Evolutionary conservation across 2,329 filamentous ascomycete species (phyloP), one percentile per base, ranked within the genome.

Genomic region (Biscogniauxia sp.): DNA sequence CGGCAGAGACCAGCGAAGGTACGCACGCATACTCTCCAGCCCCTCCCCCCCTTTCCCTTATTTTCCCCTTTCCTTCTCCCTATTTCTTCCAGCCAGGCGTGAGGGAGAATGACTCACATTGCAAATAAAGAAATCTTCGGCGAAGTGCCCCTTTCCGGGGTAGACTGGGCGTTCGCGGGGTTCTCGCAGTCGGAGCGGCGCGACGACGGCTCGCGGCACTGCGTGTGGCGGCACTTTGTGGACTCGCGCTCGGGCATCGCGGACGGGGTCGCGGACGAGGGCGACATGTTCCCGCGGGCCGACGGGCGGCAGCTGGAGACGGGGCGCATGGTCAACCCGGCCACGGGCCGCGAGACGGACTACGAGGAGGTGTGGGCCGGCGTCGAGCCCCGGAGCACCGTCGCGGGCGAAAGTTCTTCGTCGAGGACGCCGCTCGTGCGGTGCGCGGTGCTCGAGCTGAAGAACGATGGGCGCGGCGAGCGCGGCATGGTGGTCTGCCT

Each of bases 361-460:
- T 92, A 93, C 65, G 88, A 91, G 70, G 89, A 92, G 72, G 70
- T 89, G 2, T 91, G 88, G 88, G 72, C 75, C 1, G 83, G 86
- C 51, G 72, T 77, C 2, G 67, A 74, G 2, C 69, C 79, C 1
- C 70, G 75, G 1, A 75, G 74, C 0, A 68, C 70, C 1, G 66
- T 72, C 1, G 51, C 45, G 25, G 32, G 2, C 9, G 13, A 20
- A 8, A 9, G 19, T 32, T 20, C 32, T 23, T 45, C 54, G 25
- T 57, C 11, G 4, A 25, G 4, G n/a, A n/a, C n/a, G 5, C 60
- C 20, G 37, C 57, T 55, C 3, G 62, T 61, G 0, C 63, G 54
- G 11, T 78, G 74, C 51, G 65, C 76, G 1, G 81, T 86, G 32
- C 67, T 84, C 49, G 68, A 72, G 61, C 69, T 79, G 26, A 73